Evolutionary conservation across 192 early-diverging fungal species (phyloP).

Genomic region (Coemansia erecta): DNA sequence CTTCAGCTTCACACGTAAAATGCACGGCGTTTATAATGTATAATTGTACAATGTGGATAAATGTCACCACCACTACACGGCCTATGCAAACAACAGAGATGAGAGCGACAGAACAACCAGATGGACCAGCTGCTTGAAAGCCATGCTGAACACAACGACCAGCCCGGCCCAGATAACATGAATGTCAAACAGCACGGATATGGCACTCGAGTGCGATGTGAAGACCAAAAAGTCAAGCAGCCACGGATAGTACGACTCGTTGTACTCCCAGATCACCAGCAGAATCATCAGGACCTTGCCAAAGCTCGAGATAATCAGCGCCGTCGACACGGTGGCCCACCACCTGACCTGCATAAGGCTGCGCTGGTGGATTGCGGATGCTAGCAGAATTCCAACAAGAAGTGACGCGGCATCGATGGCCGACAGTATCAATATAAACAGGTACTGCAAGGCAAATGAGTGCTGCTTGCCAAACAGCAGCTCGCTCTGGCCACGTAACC

Average conservation of each 20-base stretch:
- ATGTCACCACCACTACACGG: background rate
- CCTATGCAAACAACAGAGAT: constrained; percentile 16
- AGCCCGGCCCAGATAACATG: constrained; percentile 35
- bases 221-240: constrained; percentile 73
- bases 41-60: no score
- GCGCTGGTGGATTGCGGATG: constrained; percentile 37
- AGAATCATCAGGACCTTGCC: constrained; percentile 83
- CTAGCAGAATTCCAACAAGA: constrained; percentile 30
- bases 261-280: constrained; percentile 92
- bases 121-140: constrained; percentile 46
- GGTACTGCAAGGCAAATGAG: constrained; percentile 66
- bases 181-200: constrained; percentile 53
- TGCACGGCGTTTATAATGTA: no score
- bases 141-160: constrained; percentile 37
- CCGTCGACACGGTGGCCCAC: constrained; percentile 53
- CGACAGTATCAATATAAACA: constrained; percentile 67
- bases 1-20: constrained; percentile 17
- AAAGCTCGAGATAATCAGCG: constrained; percentile 80
- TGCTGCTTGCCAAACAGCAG: constrained; percentile 62
- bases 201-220: constrained; percentile 71
- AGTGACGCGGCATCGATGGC: constrained; percentile 56
- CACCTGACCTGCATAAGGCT: constrained; percentile 20
- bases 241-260: constrained; percentile 78
- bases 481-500: constrained; percentile 49
- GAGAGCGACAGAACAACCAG: constrained; percentile 14